Evolutionary conservation across 1,284 basidiomycete species (phyloP).

Genomic region (Melampsora medusae): DNA sequence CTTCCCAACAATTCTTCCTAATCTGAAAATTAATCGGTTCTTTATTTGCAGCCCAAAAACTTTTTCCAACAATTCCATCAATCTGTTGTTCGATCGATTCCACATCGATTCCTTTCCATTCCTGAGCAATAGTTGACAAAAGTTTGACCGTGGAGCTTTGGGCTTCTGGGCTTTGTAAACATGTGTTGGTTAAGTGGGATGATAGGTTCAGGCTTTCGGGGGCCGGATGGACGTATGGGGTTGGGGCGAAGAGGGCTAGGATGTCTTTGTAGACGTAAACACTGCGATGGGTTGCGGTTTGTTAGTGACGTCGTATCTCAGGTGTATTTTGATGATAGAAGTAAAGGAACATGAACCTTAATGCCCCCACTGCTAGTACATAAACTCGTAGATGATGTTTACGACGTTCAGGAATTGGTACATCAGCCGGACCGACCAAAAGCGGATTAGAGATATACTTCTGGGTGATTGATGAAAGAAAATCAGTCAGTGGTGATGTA

Average conservation of each 20-base stretch:
- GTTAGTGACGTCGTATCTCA: not conserved
- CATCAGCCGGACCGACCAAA: constrained; percentile 58
- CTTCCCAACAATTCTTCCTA: constrained; percentile 19
- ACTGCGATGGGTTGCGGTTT: not conserved
- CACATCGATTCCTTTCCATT: not conserved
- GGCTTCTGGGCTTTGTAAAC: constrained; percentile 63
- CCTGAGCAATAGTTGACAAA: not conserved
- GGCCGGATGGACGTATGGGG: constrained; percentile 63
- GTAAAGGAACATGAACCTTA: constrained; percentile 51
- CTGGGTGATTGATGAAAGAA: constrained; percentile 56
- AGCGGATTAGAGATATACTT: constrained; percentile 78
- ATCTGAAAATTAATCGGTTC: constrained; percentile 32
- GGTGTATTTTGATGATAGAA: not conserved
- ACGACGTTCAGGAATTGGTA: constrained; percentile 43
- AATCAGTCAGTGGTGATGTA: not conserved
- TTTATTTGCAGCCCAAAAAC: constrained; percentile 12
- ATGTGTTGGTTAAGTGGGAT: constrained; percentile 92
- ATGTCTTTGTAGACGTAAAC: constrained; percentile 68
- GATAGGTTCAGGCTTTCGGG: constrained; percentile 60
- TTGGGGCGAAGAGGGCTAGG: constrained; percentile 78
- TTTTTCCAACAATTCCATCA: not conserved
- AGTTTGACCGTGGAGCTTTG: not conserved
- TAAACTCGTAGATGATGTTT: constrained; percentile 94
- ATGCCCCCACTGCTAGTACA: constrained; percentile 67
- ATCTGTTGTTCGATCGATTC: constrained; percentile 3